phyloP scores from a whole-genome alignment of 495 filamentous ascomycete genomes.

The Neurospora terricola region DNA sequence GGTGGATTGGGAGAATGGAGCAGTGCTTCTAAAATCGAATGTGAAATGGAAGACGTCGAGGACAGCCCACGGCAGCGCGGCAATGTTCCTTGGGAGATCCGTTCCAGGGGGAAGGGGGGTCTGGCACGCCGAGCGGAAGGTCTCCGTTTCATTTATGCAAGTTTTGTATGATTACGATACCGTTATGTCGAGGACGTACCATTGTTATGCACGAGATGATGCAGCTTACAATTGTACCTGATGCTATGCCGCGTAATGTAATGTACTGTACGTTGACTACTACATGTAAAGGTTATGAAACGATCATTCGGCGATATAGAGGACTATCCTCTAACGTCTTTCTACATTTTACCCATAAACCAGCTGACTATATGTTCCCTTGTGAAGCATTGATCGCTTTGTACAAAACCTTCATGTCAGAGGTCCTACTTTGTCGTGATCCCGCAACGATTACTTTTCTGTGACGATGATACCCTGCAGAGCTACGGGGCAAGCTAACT shows the following conservation, averaged over 20 bases:
- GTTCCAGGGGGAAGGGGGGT: not conserved
- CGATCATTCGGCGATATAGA: not conserved
- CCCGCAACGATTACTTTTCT: not conserved
- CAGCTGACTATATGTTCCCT: not conserved
- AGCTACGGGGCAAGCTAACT: not conserved
- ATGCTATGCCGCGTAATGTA: not conserved
- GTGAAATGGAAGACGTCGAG: not conserved
- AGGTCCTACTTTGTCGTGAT: not conserved
- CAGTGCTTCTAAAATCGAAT: not conserved
- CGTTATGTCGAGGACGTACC: not conserved
- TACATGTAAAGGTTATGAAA: not conserved
- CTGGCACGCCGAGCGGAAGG: not conserved
- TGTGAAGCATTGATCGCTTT: too few relatives aligned
- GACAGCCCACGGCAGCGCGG: not conserved
- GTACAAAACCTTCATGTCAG: not conserved
- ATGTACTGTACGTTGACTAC: not conserved
- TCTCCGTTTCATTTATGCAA: not conserved
- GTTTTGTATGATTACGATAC: not conserved
- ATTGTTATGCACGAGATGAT: not conserved
- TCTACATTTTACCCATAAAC: too few relatives aligned
- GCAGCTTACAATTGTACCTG: not conserved
- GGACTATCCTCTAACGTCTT: not conserved
- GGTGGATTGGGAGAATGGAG: not conserved
- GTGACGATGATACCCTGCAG: not conserved
- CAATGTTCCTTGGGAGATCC: not conserved